Evolutionary conservation across 2,329 filamentous ascomycete species (phyloP).

Genomic region (Didymella lethalis): DNA sequence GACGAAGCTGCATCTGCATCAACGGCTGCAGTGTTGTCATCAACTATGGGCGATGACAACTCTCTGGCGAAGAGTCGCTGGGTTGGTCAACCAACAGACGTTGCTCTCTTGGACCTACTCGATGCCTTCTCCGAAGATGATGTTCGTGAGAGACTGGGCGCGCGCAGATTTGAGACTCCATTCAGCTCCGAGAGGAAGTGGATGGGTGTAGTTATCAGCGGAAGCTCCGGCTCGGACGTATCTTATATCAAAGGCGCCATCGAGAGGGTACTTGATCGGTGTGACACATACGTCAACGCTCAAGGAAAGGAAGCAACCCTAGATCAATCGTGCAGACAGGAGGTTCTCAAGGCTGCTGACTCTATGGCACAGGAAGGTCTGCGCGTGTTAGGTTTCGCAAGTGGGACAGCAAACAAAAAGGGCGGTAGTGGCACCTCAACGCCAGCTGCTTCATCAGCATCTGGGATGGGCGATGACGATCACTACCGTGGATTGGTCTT

Average conservation of each 20-base stretch:
- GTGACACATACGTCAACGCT: constrained; percentile 86
- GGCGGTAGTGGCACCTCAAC: constrained; percentile 44
- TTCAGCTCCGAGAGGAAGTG: constrained; percentile 98
- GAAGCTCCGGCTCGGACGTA: constrained; percentile 71
- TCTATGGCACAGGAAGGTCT: constrained; percentile 88
- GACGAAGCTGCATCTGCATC: constrained; percentile 74
- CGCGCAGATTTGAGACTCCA: constrained; percentile 82
- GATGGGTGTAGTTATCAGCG: constrained; percentile 90
- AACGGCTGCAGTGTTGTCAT: constrained; percentile 83
- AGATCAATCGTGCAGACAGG: constrained; percentile 75
- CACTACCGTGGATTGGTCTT: constrained; percentile 85
- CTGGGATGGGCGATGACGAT: constrained; percentile 67
- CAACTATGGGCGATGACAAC: constrained; percentile 71
- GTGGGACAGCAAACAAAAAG: constrained; percentile 66
- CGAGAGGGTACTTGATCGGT: constrained; percentile 83
- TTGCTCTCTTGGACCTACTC: constrained; percentile 92
- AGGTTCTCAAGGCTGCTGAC: constrained; percentile 81
- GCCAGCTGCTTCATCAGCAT: constrained; percentile 33
- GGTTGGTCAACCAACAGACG: constrained; percentile 96
- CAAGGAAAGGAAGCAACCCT: constrained; percentile 87
- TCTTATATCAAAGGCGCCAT: constrained; percentile 96
- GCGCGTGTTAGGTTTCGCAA: constrained; percentile 91
- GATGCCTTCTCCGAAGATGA: constrained; percentile 93
- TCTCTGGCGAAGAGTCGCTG: constrained; percentile 82
- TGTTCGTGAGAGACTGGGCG: constrained; percentile 83